Percentiles rank a stretch among this genome's conserved stretches.
Evolutionary conservation across 352 stramenopile species (phyloP).

Genomic region (Phytophthora hybrid): DNA sequence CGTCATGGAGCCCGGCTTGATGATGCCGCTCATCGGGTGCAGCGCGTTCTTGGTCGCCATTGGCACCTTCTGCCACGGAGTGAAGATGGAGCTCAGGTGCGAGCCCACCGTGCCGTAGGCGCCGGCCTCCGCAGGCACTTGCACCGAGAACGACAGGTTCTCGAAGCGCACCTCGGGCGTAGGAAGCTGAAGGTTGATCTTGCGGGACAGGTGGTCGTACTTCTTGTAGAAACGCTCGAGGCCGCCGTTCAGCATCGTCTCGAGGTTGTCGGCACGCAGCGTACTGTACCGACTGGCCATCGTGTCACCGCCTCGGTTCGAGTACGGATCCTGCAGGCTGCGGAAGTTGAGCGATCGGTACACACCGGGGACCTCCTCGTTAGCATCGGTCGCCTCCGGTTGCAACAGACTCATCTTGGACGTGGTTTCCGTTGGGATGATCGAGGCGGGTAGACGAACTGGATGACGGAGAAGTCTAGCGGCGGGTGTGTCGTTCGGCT

Average conservation of each 20-base stretch:
- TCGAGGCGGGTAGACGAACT: no score
- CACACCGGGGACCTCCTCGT: constrained; percentile 53
- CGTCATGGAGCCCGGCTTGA: constrained; percentile 49
- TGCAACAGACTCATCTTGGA: constrained; percentile 26
- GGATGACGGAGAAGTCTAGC: constrained; percentile 11
- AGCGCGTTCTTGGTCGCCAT: constrained; percentile 54
- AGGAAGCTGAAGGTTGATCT: constrained; percentile 58
- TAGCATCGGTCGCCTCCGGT: constrained; percentile 17
- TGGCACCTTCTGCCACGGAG: constrained; percentile 52
- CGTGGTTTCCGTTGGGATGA: no score
- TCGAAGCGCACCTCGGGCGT: constrained; percentile 76
- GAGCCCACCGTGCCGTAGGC: constrained; percentile 60
- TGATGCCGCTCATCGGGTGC: constrained; percentile 75
- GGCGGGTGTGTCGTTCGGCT: background rate
- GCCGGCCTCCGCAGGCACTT: constrained; percentile 53
- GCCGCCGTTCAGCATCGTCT: constrained; percentile 70
- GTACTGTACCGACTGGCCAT: constrained; percentile 48
- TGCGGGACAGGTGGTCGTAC: constrained; percentile 75
- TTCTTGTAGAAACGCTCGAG: constrained; percentile 87
- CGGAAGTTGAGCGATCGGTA: constrained; percentile 76
- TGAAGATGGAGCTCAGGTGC: constrained; percentile 58
- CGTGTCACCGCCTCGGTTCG: constrained; percentile 44
- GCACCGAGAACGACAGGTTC: constrained; percentile 74
- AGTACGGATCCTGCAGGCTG: constrained; percentile 67
- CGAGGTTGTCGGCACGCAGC: constrained; percentile 70